Base-by-base conservation (phyloP, 257 asterid genomes). In the Knoxia roxburghii region DNA sequence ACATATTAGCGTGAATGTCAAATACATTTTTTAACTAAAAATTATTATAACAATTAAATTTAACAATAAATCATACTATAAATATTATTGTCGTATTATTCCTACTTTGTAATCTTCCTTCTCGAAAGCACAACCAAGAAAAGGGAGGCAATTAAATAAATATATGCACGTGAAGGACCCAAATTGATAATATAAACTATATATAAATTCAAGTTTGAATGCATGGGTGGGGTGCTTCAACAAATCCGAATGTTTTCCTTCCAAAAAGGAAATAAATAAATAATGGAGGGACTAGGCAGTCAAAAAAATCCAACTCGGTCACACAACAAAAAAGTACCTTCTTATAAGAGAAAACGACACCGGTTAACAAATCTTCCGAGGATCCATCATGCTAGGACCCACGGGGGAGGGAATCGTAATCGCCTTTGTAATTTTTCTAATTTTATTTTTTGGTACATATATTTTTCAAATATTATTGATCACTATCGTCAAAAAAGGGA, bases 171-270 rank as follows among this genome's bases (percentile, higher is more conserved):
- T 68, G 72, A 51, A 48, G 52, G 53, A 55, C 21, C 55, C n/a
- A 32, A 27, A 27, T 52, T 51, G 70, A 67, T 24, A 59, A 67
- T 67, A 13, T 2, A 8, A 12, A 37, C 9, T 24, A 49, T 52
- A 49, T 72, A 46, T 55, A 59, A 21, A 59, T 54, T 70, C 76
- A 69, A 60, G 73, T 52, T 53, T 41, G 13, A 33, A 21, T 53
- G 18, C 0, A 35, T 59, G 55, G 13, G 48, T 50, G 52, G 30
- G 50, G 50, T 0, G 20, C 20, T 45, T 45, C 50, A 45, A 7
- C 54, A 32, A 33, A 39, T 65, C 61, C 54, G 64, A 69, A 3
- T 2, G 2, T 18, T 48, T 48, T 17, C 1, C 6, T 48, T 17
- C 6, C 2, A 48, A 12, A 45, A 45, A 12, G 5, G 5, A 45